Percentiles rank a stretch among this genome's conserved stretches.
Evolutionary conservation across 805 yeast genomes (phyloP).

Genomic region (Dipodascus geniculatus): DNA sequence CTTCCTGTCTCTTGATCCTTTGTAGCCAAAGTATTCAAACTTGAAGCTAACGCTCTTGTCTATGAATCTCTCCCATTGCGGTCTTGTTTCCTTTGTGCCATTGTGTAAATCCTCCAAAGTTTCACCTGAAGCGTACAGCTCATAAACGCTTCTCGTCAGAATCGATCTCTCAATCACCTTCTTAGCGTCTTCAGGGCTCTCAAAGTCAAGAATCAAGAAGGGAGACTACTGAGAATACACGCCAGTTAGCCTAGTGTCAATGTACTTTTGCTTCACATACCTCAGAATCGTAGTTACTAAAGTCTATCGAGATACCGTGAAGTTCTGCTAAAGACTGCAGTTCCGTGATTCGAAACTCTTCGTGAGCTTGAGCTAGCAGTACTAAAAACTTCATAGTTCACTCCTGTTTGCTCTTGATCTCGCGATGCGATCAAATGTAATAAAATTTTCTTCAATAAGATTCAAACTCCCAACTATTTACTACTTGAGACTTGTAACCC

Average conservation of each 20-base stretch:
- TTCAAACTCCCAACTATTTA: background rate
- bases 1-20: slow-evolving; percentile 46
- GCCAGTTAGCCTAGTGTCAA: background rate
- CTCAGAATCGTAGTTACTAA: slow-evolving; percentile 42
- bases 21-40: slow-evolving; percentile 70
- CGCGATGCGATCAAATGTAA: background rate
- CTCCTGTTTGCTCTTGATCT: too few relatives aligned
- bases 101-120: slow-evolving; percentile 47
- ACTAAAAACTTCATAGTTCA: slow-evolving; percentile 43
- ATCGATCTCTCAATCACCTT: slow-evolving; percentile 56
- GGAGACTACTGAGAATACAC: slow-evolving; percentile 31
- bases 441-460: too few relatives aligned
- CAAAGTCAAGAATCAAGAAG: slow-evolving; percentile 56
- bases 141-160: slow-evolving; percentile 65
- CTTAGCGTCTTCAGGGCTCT: slow-evolving; percentile 54
- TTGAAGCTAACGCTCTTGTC: slow-evolving; percentile 50
- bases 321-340: slow-evolving; percentile 72
- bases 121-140: slow-evolving; percentile 67
- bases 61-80: slow-evolving; percentile 14
- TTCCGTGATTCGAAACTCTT: slow-evolving; percentile 70
- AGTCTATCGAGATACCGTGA: slow-evolving; percentile 42
- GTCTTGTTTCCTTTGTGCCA: slow-evolving; percentile 29
- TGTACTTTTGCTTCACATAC: slow-evolving; percentile 10
- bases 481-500: background rate
- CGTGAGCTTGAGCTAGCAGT: slow-evolving; percentile 78